These are phyloP conservation scores for Botrytis paeoniae DNA, from an alignment of 2,329 filamentous ascomycete genomes.

Conservation along the genomic window DNA sequence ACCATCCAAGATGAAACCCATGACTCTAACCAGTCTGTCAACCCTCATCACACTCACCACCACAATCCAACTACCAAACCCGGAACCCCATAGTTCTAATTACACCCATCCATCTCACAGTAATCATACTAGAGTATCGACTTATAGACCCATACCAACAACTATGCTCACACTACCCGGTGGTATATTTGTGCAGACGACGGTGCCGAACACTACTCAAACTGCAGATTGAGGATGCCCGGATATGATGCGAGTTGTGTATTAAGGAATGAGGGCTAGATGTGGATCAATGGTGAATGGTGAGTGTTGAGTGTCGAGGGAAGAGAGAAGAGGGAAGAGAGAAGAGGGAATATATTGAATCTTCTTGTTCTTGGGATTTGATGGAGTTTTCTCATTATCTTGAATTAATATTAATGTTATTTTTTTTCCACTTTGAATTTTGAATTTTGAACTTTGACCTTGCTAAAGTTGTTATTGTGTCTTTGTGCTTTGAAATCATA, in stretches of 20 bases:
- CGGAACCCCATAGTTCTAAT: neutral
- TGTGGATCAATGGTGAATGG: neutral
- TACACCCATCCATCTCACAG: neutral
- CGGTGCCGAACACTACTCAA: neutral
- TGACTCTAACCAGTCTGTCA: neutral
- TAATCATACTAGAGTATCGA: neutral
- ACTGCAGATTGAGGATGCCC: neutral
- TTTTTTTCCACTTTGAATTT: neutral
- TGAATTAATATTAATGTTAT: neutral
- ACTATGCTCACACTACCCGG: neutral
- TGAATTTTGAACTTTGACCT: too few relatives aligned
- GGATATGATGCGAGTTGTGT: neutral
- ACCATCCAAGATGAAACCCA: conserved; percentile 1
- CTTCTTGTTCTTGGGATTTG: too few relatives aligned
- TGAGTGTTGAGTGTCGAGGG: neutral
- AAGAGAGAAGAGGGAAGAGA: neutral
- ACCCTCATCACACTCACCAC: neutral
- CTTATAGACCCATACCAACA: neutral
- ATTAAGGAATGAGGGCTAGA: neutral
- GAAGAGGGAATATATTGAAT: neutral
- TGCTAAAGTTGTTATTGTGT: neutral
- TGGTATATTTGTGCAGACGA: conserved; percentile 1
- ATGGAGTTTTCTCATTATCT: neutral
- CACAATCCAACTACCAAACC: neutral
- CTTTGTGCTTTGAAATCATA: neutral